These are phyloP conservation scores for Cocos nucifera DNA, from an alignment of 176 grass and related monocot genomes.

Conservation along the genomic window DNA sequence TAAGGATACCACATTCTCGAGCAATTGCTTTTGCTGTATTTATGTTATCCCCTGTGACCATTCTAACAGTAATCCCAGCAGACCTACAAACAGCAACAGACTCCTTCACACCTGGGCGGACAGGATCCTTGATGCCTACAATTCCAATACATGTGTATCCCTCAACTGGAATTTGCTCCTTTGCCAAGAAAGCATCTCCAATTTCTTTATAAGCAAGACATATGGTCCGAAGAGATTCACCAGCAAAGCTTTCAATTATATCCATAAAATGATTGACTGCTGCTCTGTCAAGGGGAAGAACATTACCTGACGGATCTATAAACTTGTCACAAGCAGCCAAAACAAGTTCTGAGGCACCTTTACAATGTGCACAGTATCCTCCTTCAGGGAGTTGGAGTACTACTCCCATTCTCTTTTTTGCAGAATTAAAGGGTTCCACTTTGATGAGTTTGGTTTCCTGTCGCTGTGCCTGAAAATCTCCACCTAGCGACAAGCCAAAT, in stretches of 20 bases:
- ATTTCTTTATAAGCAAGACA: conserved; percentile 15
- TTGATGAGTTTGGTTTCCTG: conserved; percentile 15
- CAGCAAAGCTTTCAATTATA: conserved; percentile 8
- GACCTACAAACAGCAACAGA: conserved; percentile 11
- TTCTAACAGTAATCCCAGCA: conserved; percentile 17
- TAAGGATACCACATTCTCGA: conserved; percentile 15
- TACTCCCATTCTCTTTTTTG: conserved; percentile 12
- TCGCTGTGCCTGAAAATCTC: background rate
- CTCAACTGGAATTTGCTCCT: background rate
- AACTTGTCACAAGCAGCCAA: conserved; percentile 7
- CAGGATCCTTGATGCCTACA: conserved; percentile 15
- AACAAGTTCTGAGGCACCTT: conserved; percentile 16
- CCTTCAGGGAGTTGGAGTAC: conserved; percentile 3
- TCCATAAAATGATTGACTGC: conserved; percentile 1
- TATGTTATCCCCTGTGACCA: conserved; percentile 15
- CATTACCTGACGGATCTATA: conserved; percentile 12
- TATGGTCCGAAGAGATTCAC: conserved; percentile 14
- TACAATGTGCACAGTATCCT: conserved; percentile 9
- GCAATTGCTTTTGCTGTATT: conserved; percentile 21
- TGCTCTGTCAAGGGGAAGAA: conserved; percentile 6
- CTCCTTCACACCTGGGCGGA: conserved; percentile 12
- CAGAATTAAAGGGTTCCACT: conserved; percentile 14
- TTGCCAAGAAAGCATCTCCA: background rate
- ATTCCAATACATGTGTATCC: conserved; percentile 19
- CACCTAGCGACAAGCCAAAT: conserved; percentile 12